These are phyloP conservation scores for Conringia planisiliqua DNA, from an alignment of 345 rosid genomes.

Conservation along the genomic window DNA sequence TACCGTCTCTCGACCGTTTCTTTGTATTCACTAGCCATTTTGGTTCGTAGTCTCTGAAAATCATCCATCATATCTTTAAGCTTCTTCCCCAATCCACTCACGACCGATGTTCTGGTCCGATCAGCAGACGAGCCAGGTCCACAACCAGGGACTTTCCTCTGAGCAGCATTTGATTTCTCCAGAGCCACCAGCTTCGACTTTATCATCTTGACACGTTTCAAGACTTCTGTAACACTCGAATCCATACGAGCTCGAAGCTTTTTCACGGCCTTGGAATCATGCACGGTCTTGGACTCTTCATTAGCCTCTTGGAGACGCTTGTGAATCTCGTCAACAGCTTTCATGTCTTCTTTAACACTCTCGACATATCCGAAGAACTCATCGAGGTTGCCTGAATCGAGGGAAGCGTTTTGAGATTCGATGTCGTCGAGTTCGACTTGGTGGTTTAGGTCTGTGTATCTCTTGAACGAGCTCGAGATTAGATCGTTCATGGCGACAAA, in stretches of 20 bases:
- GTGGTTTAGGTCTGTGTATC: constrained; percentile 46
- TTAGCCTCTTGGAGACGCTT: constrained; percentile 61
- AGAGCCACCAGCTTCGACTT: constrained; percentile 69
- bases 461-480: constrained; percentile 59
- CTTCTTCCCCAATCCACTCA: constrained; percentile 75
- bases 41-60: constrained; percentile 55
- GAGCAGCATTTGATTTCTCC: constrained; percentile 76
- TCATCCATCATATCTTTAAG: constrained; percentile 71
- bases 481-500: constrained; percentile 44
- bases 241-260: constrained; percentile 68
- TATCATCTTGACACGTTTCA: constrained; percentile 63
- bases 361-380: constrained; percentile 80
- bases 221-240: constrained; percentile 51
- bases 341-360: constrained; percentile 74
- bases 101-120: constrained; percentile 77
- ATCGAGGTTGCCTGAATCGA: constrained; percentile 56
- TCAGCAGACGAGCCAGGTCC: constrained; percentile 87
- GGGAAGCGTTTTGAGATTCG: constrained; percentile 37
- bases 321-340: constrained; percentile 54
- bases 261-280: constrained; percentile 65
- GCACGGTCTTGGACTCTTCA: constrained; percentile 63
- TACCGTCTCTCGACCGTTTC: constrained; percentile 70
- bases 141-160: constrained; percentile 62
- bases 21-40: constrained; percentile 59
- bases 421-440: constrained; percentile 45